Evolutionary conservation across 768 basidiomycete species (phyloP), one percentile per base, ranked within the genome.

Genomic region (Cyclocybe aegerita): DNA sequence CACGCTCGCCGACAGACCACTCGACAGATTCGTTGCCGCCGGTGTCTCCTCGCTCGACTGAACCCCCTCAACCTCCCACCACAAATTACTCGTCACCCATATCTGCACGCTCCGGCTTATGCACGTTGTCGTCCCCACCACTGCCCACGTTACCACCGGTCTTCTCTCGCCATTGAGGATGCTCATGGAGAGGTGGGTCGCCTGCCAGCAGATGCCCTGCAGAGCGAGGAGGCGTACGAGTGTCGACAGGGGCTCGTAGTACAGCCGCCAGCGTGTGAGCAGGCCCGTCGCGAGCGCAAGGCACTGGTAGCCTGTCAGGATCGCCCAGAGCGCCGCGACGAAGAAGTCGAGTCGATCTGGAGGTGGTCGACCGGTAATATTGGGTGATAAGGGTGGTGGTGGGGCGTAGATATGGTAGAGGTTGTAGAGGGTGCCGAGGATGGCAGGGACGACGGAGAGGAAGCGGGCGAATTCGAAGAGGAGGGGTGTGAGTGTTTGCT

Each of bases 171-270:
- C 75, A 30, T 86, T 84, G 39, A 98, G 76, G 43, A 93, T 70
- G 46, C 75, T 79, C 31, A 96, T 82, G 1, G 92, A 95, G 35
- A 92, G 68, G 57, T 92, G 89, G 4, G 94, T 97, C 3, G 91
- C 86, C 1, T 93, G 92, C 94, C 94, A 98, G 70, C 95, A 98
- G 52, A 98, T 94, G 12, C 91, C 90, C 56, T 98, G 96, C 0
- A 98, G 75, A 0, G 92, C 95, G 48, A 98, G 78, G 4, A 98
- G 83, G 11, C 96, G 88, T 60, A 97, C 89, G 54, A 98, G 81
- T 1, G 94, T 92, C 4, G 95, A 81, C 23, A 91, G 73, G 0
- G 92, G 86, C 0, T 90, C 80, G 65, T 98, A 98, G 70, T 97
- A 96, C 0, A 89, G 77, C 15, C 86, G 78, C 96, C 96, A 98